A percentile compares a stretch with the other conserved stretches of the same genome.
Evolutionary conservation across 2,329 filamentous ascomycete species (phyloP).

Genomic region (Pseudopithomyces chartarum): DNA sequence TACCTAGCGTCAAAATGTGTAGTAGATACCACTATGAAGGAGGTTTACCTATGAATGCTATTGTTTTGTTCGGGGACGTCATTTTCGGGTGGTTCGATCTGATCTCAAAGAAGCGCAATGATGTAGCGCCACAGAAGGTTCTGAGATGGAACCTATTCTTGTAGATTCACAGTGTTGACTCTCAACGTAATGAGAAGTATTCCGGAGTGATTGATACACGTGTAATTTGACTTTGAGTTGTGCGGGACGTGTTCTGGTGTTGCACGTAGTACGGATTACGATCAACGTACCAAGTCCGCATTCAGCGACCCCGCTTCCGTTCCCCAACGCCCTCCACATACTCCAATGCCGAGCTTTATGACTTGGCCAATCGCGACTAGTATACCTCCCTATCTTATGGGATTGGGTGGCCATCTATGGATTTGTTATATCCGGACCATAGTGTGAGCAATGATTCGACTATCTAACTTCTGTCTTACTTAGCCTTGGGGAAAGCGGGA

Average conservation of each 20-base stretch:
- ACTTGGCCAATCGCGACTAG: not conserved
- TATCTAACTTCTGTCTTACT: too few relatives aligned
- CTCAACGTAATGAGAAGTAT: too few relatives aligned
- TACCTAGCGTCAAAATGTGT: conserved; percentile 9
- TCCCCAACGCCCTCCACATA: conserved; percentile 5
- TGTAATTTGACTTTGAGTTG: not conserved
- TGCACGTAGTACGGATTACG: not conserved
- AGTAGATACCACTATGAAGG: not conserved
- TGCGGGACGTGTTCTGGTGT: not conserved
- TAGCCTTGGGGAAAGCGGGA: too few relatives aligned
- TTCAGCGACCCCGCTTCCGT: conserved; percentile 1
- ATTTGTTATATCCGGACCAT: not conserved
- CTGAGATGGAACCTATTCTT: not conserved
- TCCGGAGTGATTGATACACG: not conserved
- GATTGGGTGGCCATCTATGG: not conserved
- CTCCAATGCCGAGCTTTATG: conserved; percentile 1
- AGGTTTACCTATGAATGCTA: conserved; percentile 30
- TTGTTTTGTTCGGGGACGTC: conserved; percentile 24
- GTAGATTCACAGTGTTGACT: too few relatives aligned
- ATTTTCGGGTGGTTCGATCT: conserved; percentile 8
- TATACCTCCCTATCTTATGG: not conserved
- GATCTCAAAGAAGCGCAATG: not conserved
- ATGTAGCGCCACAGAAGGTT: not conserved
- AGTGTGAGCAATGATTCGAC: too few relatives aligned
- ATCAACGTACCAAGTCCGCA: not conserved